Percentiles rank a stretch among this genome's conserved stretches.
Conservation (phyloP, 148 eudicot species). For the Rhododendron ferrugineum region DNA sequence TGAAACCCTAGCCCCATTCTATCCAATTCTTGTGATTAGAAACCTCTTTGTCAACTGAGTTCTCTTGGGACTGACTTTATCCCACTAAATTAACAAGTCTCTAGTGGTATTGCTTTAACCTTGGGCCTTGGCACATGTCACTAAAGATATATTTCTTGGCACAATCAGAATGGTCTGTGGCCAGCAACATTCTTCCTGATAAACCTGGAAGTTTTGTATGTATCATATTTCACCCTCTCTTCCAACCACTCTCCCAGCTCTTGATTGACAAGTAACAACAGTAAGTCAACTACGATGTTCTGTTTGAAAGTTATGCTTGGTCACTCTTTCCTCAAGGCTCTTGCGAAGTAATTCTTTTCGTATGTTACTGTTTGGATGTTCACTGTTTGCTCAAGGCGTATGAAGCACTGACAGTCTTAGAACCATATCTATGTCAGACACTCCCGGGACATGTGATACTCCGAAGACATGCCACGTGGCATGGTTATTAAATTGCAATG, state of each 20-base stretch:
- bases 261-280: conserved; percentile 2
- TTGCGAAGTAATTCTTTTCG: background rate
- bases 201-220: background rate
- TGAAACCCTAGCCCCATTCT: background rate
- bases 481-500: background rate
- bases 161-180: background rate
- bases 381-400: background rate
- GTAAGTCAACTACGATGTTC: background rate
- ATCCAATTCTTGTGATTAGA: background rate
- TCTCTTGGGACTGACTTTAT: background rate
- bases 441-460: background rate
- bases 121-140: background rate
- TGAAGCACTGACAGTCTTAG: background rate
- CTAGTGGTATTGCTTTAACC: background rate
- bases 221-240: background rate
- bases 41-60: background rate
- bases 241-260: background rate
- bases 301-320: background rate
- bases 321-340: background rate
- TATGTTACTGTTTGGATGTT: background rate
- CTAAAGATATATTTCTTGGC: background rate
- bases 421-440: background rate
- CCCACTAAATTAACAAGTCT: background rate
- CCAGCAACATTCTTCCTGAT: background rate
- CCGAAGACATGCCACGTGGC: background rate